Base-by-base conservation (phyloP, 257 asterid species). In the Solanum dulcamara region DNA sequence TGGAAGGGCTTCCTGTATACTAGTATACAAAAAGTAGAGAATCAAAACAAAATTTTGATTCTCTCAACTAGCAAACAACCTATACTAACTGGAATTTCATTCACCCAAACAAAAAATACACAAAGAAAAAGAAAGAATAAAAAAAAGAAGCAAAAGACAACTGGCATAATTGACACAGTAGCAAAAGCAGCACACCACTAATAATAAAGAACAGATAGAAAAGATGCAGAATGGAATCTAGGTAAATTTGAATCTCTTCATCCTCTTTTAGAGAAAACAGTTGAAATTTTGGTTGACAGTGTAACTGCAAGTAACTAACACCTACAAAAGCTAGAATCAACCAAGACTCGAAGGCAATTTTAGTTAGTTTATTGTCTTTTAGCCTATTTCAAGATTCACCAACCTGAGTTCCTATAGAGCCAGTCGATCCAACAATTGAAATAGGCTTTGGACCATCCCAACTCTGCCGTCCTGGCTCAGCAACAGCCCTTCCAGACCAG, bases 371-470 rank as follows among this genome's bases (percentile, higher is more conserved):
- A 40, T 40, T 40, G 2, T 40, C 66, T 57, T 57, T 57, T 57
- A 57, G 7, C 66, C 66, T 30, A n/a, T 57, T 57, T 33, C 44
- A 79, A 79, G 10, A 48, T 48, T 79, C 38, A 79, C 44, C 22
- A 70, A 97, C 99, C 99, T 97, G 99, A 35, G 99, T 95, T 60
- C 99, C 99, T 84, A 97, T 94, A 71, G 99, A 97, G 85, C 99
- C 99, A 82, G 99, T 97, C 59, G 99, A 97, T 70, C 99, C 99
- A 89, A 97, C 92, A 51, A 97, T 80, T 15, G 99, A 92, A 84
- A 97, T 95, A 81, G 98, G 99, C 91, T 97, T 97, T 13, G 96
- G 98, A 33, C 99, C 99, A 5, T 92, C 96, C 99, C 99, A 97
- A 59, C 35, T 89, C 89, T 90, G 92, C 50, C 91, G 89, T 3